Percentiles rank a stretch among this genome's conserved stretches.
These are phyloP conservation scores for Chytriomyces sp. DNA, from an alignment of 192 early-diverging fungal species.

Conservation along the genomic window DNA sequence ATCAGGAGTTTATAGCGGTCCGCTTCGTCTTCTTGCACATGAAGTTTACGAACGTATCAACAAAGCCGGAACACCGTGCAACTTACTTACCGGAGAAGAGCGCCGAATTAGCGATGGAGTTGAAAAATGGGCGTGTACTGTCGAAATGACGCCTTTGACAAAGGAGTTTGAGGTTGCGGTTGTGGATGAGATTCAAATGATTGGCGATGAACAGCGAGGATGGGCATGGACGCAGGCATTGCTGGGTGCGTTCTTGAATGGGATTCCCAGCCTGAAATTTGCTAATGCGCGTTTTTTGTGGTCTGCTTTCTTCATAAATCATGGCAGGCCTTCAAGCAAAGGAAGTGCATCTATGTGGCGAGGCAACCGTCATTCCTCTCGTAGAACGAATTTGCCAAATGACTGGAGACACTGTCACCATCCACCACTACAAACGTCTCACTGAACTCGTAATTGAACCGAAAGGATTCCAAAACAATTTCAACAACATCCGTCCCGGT, in stretches of 20 bases:
- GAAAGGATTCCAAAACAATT: conserved; percentile 60
- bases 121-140: conserved; percentile 73
- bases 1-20: conserved; percentile 85
- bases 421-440: conserved; percentile 77
- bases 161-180: conserved; percentile 79
- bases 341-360: conserved; percentile 94
- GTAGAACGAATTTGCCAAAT: conserved; percentile 72
- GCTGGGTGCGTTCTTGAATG: conserved; percentile 46
- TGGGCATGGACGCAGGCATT: conserved; percentile 97
- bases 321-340: conserved; percentile 60
- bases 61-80: conserved; percentile 72
- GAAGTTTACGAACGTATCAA: conserved; percentile 92
- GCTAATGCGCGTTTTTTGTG: conserved; percentile 35
- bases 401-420: conserved; percentile 80
- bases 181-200: conserved; percentile 98
- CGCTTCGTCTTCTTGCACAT: conserved; percentile 88
- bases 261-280: not conserved
- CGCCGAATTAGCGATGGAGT: conserved; percentile 60
- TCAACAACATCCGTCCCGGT: conserved; percentile 69
- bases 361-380: conserved; percentile 81
- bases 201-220: conserved; percentile 80
- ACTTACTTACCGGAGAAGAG: conserved; percentile 93
- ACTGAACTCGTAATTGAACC: conserved; percentile 65
- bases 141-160: conserved; percentile 80
- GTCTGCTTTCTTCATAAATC: too few relatives aligned